These are phyloP conservation scores for Musa acuminata DNA, from an alignment of 176 grass and related monocot species.

Conservation along the genomic window DNA sequence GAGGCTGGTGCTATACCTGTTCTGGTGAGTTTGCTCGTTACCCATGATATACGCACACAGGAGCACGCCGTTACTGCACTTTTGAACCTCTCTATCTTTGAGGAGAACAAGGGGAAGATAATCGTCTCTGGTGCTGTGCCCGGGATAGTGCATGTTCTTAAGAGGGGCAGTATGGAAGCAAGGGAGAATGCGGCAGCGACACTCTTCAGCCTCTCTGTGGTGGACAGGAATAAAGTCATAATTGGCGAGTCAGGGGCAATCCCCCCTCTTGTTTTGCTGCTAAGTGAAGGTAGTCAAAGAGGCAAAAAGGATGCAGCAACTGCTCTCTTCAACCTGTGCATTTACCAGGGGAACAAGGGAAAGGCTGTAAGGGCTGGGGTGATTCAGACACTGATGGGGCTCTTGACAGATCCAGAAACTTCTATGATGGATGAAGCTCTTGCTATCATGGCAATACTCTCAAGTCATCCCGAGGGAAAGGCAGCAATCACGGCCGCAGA, in stretches of 20 bases:
- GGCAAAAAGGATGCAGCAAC: conserved; percentile 22
- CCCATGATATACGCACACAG: conserved; percentile 4
- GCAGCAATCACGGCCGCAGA: conserved; percentile 5
- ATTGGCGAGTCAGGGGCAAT: conserved; percentile 20
- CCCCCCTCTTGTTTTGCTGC: conserved; percentile 11
- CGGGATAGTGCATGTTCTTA: conserved; percentile 15
- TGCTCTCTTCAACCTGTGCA: conserved; percentile 21
- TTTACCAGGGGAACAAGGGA: conserved; percentile 22
- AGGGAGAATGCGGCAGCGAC: conserved; percentile 17
- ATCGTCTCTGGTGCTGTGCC: conserved; percentile 5
- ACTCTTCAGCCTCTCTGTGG: conserved; percentile 21
- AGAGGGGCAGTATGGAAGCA: conserved; percentile 23
- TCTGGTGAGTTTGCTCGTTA: conserved; percentile 11
- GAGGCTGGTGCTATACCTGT: conserved; percentile 17
- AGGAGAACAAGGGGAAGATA: conserved; percentile 20
- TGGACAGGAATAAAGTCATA: conserved; percentile 15
- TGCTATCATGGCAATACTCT: conserved; percentile 17
- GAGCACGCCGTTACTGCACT: conserved; percentile 19
- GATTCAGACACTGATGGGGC: conserved; percentile 7
- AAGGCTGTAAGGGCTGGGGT: conserved; percentile 13
- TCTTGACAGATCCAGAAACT: conserved; percentile 6
- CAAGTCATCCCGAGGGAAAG: conserved; percentile 16
- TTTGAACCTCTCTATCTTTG: conserved; percentile 22
- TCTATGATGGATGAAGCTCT: conserved; percentile 12
- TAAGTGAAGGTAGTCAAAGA: conserved; percentile 15